Evolutionary conservation across 1,284 basidiomycete genomes (phyloP), one percentile per base, ranked within the genome.

Genomic region (Apiotrichum mycotoxinovorans): DNA sequence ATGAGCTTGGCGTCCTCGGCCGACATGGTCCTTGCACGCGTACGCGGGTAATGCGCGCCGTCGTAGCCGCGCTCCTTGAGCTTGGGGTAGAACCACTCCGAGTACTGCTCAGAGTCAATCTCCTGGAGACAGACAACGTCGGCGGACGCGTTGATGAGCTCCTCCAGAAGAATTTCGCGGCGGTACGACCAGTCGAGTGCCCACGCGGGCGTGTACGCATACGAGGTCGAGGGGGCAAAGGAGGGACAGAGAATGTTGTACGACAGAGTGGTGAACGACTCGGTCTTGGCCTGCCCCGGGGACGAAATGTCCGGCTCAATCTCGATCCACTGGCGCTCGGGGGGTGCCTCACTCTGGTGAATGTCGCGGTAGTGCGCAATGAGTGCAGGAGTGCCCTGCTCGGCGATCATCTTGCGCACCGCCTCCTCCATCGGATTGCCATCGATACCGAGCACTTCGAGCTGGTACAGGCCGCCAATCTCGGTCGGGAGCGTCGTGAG

Each of bases 121-220:
- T 99, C 96, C 71, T 83, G 78, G 61, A 99, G 78, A 77, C 96
- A 98, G 59, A 98, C 78, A 66, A 99, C 87, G 78, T 99, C 96
- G 54, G 91, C 84, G 44, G 87, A 83, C 66, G 91, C 88, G 64
- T 84, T 84, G 77, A 88, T 83, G 49, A 98, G 81, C 79, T 98
- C 94, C 52, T 87, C 84, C 65, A 97, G 72, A 64, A 99, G 93
- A 57, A 91, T 81, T 63, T 92, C 88, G 77, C 92, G 94, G 60
- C 96, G 85, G 74, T 96, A 98, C 43, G 89, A 86, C 96, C 96
- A 99, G 41, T 85, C 82, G 37, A 99, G 81, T 0, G 96, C 96
- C 94, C 95, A 98, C 7, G 87, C 83, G 1, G 96, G 95, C 0
- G 95, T 98, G 78, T 99, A 99, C 12, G 92, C 93, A 76, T 98